Evolutionary conservation across 2,329 filamentous ascomycete species (phyloP).

Genomic region (Fusarium chlamydosporum): DNA sequence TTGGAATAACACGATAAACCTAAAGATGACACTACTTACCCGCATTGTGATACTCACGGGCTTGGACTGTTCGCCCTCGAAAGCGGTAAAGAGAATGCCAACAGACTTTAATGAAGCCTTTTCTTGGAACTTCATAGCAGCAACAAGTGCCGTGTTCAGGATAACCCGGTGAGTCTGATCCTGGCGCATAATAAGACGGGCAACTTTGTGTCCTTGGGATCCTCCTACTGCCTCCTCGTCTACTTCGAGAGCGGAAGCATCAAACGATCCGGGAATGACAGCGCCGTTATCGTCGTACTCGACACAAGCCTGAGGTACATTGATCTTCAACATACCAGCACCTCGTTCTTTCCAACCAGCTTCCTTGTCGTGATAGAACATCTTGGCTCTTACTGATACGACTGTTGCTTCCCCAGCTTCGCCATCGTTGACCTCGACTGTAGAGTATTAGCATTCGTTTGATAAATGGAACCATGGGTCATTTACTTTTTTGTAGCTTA

Average conservation of each 20-base stretch:
- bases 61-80: conserved; percentile 68
- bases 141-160: conserved; percentile 85
- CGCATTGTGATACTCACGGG: conserved; percentile 73
- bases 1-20: not conserved
- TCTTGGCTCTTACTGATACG: conserved; percentile 82
- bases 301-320: conserved; percentile 73
- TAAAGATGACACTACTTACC: conserved; percentile 59
- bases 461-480: not conserved
- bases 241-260: conserved; percentile 66
- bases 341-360: conserved; percentile 92
- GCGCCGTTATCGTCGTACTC: conserved; percentile 67
- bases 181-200: conserved; percentile 89
- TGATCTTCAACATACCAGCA: conserved; percentile 86
- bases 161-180: conserved; percentile 90
- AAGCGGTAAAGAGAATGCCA: conserved; percentile 75
- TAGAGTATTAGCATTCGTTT: conserved; percentile 48
- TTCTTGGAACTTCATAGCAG: conserved; percentile 83
- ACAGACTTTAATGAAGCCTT: conserved; percentile 80
- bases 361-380: conserved; percentile 82
- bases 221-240: conserved; percentile 56
- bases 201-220: conserved; percentile 61
- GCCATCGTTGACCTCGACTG: conserved; percentile 83
- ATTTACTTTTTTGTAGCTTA: conserved; percentile 76
- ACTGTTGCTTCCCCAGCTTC: conserved; percentile 86
- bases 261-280: conserved; percentile 68